These are phyloP conservation scores for Lophiostoma macrostomum DNA, from an alignment of 495 filamentous ascomycete species.

Conservation along the genomic window DNA sequence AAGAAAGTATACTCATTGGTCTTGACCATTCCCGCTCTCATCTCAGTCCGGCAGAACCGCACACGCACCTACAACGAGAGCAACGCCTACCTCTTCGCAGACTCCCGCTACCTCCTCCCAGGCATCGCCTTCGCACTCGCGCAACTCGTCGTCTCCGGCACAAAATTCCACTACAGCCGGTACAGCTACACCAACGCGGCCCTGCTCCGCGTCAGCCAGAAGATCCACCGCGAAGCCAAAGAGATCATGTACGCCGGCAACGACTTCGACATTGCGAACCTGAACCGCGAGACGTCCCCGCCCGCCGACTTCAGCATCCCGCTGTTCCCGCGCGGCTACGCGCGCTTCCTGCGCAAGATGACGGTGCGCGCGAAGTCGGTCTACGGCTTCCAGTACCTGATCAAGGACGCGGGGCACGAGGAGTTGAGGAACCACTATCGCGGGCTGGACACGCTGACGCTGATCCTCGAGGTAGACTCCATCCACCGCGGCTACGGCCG, in stretches of 20 bases:
- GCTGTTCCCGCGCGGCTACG: slow-evolving; percentile 5
- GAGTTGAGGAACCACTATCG: slow-evolving; percentile 5
- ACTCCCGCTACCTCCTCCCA: slow-evolving; percentile 1
- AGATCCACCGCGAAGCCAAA: slow-evolving; percentile 13
- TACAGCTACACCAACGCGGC: slow-evolving; percentile 3
- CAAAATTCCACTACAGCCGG: background rate
- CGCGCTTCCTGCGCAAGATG: too few relatives aligned
- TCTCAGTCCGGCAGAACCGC: slow-evolving; percentile 11
- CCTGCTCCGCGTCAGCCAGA: slow-evolving; percentile 3
- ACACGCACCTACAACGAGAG: background rate
- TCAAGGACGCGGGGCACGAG: background rate
- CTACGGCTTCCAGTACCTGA: background rate
- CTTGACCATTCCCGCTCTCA: slow-evolving; percentile 8
- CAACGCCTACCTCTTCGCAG: background rate
- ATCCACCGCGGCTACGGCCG: background rate
- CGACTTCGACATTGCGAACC: slow-evolving; percentile 11
- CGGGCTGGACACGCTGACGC: slow-evolving; percentile 1
- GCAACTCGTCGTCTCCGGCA: background rate
- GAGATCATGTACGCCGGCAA: slow-evolving; percentile 13
- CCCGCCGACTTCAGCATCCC: slow-evolving; percentile 10
- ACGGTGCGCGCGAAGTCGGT: too few relatives aligned
- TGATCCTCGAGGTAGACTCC: slow-evolving; percentile 13
- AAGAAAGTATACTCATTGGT: slow-evolving; percentile 11
- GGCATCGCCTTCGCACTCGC: slow-evolving; percentile 7
- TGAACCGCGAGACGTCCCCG: slow-evolving; percentile 1